A percentile compares a stretch with the other conserved stretches of the same genome.
phyloP scores from a whole-genome alignment of 805 yeast species.

The Teunomyces barrocoloradensis region DNA sequence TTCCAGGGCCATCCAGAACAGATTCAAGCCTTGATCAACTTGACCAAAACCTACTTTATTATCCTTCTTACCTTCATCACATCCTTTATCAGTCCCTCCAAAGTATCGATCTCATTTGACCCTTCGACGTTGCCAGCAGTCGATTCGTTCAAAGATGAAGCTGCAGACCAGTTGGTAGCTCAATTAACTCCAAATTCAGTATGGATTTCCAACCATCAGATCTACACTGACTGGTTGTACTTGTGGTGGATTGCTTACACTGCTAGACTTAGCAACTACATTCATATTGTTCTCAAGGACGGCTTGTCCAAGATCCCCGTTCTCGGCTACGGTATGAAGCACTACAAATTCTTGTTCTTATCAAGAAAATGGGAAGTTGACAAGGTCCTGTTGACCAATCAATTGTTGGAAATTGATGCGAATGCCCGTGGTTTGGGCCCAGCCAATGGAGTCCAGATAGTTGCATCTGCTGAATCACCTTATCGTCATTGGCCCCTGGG shows the following conservation, averaged over 20 bases:
- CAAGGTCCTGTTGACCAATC: slow-evolving; percentile 53
- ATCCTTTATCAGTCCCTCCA: slow-evolving; percentile 50
- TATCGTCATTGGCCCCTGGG: slow-evolving; percentile 33
- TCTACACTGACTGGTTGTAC: slow-evolving; percentile 91
- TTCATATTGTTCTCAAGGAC: slow-evolving; percentile 76
- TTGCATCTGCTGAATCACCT: slow-evolving; percentile 24
- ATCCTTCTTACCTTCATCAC: slow-evolving; percentile 51
- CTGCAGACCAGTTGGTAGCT: slow-evolving; percentile 4
- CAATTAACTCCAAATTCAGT: slow-evolving; percentile 47
- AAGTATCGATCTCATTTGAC: slow-evolving; percentile 51
- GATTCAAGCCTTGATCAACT: slow-evolving; percentile 43
- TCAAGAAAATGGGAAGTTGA: slow-evolving; percentile 87
- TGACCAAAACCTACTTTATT: slow-evolving; percentile 60
- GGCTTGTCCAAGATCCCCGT: slow-evolving; percentile 67
- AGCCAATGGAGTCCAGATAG: slow-evolving; percentile 39
- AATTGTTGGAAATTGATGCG: slow-evolving; percentile 56
- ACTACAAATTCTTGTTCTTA: slow-evolving; percentile 73
- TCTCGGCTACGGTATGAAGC: slow-evolving; percentile 82
- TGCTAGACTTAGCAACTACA: slow-evolving; percentile 58
- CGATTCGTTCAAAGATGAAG: slow-evolving; percentile 6
- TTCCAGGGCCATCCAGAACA: slow-evolving; percentile 29
- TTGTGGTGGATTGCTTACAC: slow-evolving; percentile 84
- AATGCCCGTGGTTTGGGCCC: slow-evolving; percentile 59
- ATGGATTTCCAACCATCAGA: slow-evolving; percentile 86
- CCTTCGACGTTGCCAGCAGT: slow-evolving; percentile 15